Evolutionary conservation across 202 grass and related monocot genomes (phyloP), one percentile per base, ranked within the genome.

Genomic region (Panicum virgatum): DNA sequence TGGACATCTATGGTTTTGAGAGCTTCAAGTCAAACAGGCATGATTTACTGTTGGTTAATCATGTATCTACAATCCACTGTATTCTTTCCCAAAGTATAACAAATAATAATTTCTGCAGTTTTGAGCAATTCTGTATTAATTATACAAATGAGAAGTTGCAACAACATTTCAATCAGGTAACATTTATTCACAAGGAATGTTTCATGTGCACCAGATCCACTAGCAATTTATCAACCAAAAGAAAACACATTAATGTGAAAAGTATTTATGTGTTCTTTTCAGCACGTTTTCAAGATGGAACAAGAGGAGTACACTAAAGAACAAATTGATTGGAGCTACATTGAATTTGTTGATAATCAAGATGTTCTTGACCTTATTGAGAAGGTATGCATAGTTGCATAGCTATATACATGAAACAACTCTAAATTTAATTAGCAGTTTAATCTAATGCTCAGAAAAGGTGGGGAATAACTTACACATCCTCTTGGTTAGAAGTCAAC

Each of bases 271-370:
- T 77, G 22, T 66, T 84, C 50, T 77, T 85, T 90, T 66, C 89
- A 96, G 90, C 93, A 96, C 8, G 93, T 96, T 80, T 96, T 96
- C 72, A 96, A 96, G 83, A 96, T 96, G 93, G 93, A 96, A 82
- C 93, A 96, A 80, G 93, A 96, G 85, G 93, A 96, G 80, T 96
- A 96, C 63, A 96, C 93, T 42, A 96, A 96, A 89, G 93, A 96
- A 91, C 85, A 90, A 86, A 96, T 96, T 79, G 90, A 96, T 83
- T 96, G 93, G 93, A 96, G 93, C 77, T 96, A 96, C 72, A 96
- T 96, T 64, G 93, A 93, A 61, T 96, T 96, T 43, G 90, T 96
- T 4, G 93, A 96, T 83, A 96, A 96, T 85, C 93, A 96, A 85
- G 93, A 96, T 93, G 93, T 96, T 83, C 93, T 96, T 48, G 93